Evolutionary conservation across 2,329 filamentous ascomycete genomes (phyloP).

Genomic region (Phialemoniopsis sp.): DNA sequence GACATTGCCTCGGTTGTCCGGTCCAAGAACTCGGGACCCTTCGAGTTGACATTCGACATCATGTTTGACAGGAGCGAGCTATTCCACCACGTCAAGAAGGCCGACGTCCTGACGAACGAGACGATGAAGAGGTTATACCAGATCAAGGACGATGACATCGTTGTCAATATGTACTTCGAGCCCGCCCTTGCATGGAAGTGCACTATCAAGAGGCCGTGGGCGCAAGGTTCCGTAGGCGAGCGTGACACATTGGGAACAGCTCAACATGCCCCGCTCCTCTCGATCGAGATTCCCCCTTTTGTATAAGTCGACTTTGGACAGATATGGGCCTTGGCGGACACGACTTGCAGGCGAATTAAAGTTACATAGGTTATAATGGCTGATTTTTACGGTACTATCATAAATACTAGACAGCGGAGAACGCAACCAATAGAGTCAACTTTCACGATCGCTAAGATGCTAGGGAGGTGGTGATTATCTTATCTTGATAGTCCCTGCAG

Average conservation of each 20-base stretch:
- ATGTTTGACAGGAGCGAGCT: conserved; percentile 1
- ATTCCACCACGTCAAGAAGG: conserved; percentile 1
- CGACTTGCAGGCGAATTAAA: no score
- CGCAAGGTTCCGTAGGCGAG: conserved; percentile 28
- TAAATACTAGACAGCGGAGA: no score
- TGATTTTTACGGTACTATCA: no score
- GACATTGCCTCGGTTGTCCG: conserved; percentile 37
- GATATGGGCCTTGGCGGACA: no score
- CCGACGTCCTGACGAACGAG: not conserved
- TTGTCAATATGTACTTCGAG: conserved; percentile 27
- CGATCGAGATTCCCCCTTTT: conserved; percentile 18
- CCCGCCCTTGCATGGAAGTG: conserved; percentile 30
- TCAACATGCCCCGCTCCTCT: conserved; percentile 28
- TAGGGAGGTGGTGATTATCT: no score
- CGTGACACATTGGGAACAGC: conserved; percentile 30
- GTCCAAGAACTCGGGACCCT: conserved; percentile 48
- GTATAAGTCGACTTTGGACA: no score
- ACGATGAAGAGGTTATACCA: conserved; percentile 1
- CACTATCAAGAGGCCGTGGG: conserved; percentile 26
- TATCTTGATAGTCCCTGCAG: no score
- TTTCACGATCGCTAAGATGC: no score
- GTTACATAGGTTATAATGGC: no score
- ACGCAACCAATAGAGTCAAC: no score
- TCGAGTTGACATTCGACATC: conserved; percentile 28
- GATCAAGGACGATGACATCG: conserved; percentile 16